Conservation (phyloP, 352 stramenopile species). For the Phytophthora citricola region DNA sequence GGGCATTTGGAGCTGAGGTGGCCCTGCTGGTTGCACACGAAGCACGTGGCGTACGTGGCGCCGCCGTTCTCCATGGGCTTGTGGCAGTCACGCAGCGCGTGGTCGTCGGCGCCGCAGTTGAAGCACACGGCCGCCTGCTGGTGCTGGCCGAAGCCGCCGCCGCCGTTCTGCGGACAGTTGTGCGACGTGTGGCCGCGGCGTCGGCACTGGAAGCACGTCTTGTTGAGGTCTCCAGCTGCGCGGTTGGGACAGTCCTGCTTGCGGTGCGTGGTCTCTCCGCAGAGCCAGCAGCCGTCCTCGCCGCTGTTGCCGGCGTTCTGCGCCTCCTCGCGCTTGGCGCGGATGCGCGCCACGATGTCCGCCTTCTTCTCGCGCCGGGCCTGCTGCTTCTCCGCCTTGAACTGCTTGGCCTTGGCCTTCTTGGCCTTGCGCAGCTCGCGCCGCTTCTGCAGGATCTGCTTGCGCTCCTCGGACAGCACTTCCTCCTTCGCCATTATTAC, state of each 20-base stretch:
- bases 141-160: slow-evolving; percentile 13
- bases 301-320: slow-evolving; percentile 30
- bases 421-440: slow-evolving; percentile 84
- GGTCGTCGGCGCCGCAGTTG: slow-evolving; percentile 82
- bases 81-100: slow-evolving; percentile 78
- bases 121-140: slow-evolving; percentile 72
- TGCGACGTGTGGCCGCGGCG: slow-evolving; percentile 84
- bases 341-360: slow-evolving; percentile 80
- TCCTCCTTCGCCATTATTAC: slow-evolving; percentile 16
- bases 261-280: slow-evolving; percentile 68
- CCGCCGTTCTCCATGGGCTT: slow-evolving; percentile 69
- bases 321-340: slow-evolving; percentile 70
- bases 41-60: slow-evolving; percentile 83
- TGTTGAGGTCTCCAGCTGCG: slow-evolving; percentile 69
- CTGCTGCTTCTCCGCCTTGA: slow-evolving; percentile 71
- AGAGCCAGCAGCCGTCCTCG: slow-evolving; percentile 75
- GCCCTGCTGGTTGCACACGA: slow-evolving; percentile 87
- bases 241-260: slow-evolving; percentile 84
- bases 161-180: slow-evolving; percentile 68
- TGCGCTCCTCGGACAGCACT: slow-evolving; percentile 37
- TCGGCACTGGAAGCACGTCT: slow-evolving; percentile 88
- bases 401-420: slow-evolving; percentile 74
- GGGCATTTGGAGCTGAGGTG: slow-evolving; percentile 89
- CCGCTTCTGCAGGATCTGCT: slow-evolving; percentile 53
- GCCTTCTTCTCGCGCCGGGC: slow-evolving; percentile 78